Percentiles rank a stretch among this genome's conserved stretches.
These are phyloP conservation scores for Nakataea oryzae DNA, from an alignment of 2,329 filamentous ascomycete species.

Conservation along the genomic window DNA sequence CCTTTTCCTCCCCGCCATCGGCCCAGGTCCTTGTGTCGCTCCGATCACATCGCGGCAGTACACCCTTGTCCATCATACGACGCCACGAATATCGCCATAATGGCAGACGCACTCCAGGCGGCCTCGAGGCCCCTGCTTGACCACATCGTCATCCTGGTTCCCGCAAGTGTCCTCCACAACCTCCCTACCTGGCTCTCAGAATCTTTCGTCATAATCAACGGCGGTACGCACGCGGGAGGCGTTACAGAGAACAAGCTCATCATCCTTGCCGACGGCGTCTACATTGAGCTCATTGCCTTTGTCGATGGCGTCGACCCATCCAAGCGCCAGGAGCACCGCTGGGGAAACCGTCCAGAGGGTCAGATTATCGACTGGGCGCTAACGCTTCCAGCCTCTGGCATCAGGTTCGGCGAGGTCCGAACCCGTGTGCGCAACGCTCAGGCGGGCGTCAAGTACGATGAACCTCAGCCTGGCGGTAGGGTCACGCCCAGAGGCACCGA, in stretches of 20 bases:
- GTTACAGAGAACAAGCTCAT: slow-evolving; percentile 53
- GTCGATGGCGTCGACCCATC: slow-evolving; percentile 29
- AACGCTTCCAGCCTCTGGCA: slow-evolving; percentile 22
- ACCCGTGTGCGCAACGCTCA: slow-evolving; percentile 19
- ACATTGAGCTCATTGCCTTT: slow-evolving; percentile 58
- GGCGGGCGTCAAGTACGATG: slow-evolving; percentile 30
- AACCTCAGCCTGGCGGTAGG: slow-evolving; percentile 41
- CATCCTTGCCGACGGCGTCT: slow-evolving; percentile 51
- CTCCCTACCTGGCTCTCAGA: slow-evolving; percentile 39
- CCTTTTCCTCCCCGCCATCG: too few relatives aligned
- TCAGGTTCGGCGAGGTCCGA: slow-evolving; percentile 26
- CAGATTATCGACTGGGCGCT: slow-evolving; percentile 51
- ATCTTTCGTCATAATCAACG: slow-evolving; percentile 47
- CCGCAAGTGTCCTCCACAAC: slow-evolving; percentile 32
- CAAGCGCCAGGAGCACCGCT: slow-evolving; percentile 39
- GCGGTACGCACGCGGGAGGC: slow-evolving; percentile 51
- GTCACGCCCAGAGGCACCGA: slow-evolving; percentile 42
- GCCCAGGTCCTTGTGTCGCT: too few relatives aligned
- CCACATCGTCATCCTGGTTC: slow-evolving; percentile 54
- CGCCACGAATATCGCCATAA: not conserved
- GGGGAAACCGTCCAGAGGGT: slow-evolving; percentile 41
- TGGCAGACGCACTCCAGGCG: not conserved
- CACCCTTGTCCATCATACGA: too few relatives aligned
- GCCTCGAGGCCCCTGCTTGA: slow-evolving; percentile 32
- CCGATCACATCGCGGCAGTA: too few relatives aligned